Conservation (phyloP, 257 asterid species). For the Jacaranda copaia region DNA sequence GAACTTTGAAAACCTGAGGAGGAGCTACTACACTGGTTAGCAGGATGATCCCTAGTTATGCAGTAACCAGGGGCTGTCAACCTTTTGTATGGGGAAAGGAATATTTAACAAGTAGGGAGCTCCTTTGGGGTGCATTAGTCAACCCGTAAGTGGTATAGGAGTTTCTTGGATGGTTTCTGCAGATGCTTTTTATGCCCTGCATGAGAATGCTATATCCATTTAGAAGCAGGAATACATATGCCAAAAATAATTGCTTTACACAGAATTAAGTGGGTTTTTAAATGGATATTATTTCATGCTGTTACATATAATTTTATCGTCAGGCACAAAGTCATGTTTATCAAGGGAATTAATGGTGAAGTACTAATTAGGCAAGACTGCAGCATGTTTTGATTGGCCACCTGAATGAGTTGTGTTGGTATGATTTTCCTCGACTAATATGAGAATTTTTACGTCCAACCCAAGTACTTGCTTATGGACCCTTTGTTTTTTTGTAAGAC, state of each 20-base stretch:
- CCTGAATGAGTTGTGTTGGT: neutral
- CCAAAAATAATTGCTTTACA: neutral
- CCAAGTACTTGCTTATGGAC: neutral
- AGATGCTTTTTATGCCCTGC: no score
- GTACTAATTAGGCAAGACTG: neutral
- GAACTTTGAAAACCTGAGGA: neutral
- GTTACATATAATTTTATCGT: neutral
- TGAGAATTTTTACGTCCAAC: neutral
- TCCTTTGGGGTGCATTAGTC: neutral
- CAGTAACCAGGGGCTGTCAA: neutral
- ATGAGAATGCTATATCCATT: constrained; percentile 3
- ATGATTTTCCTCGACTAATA: neutral
- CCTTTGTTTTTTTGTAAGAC: constrained; percentile 1
- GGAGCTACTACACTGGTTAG: constrained; percentile 8
- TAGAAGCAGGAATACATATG: neutral
- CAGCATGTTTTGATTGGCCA: neutral
- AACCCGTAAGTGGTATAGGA: neutral
- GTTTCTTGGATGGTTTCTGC: neutral
- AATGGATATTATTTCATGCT: neutral
- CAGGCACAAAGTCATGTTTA: neutral
- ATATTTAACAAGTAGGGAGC: neutral
- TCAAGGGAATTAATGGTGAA: neutral
- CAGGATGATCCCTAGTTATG: neutral
- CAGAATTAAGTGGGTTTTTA: neutral
- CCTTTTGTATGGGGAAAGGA: neutral